Percentiles rank a stretch among this genome's conserved stretches.
Conservation (phyloP, 805 yeast genomes). For the Kodamaea leandrae region DNA sequence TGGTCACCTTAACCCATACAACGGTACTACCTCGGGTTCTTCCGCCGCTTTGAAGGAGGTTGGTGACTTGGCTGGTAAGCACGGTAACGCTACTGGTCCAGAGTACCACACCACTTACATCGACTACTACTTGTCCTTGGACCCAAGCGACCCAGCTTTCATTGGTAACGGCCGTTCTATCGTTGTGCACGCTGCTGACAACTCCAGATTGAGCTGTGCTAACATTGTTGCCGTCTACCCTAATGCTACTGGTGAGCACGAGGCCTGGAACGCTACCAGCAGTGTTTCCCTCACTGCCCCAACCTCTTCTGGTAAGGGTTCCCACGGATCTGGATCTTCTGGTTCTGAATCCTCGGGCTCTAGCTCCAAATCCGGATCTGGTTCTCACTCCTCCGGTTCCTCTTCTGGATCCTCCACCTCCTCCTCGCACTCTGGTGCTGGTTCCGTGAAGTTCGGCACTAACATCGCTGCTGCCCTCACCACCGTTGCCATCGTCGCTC, state of each 20-base stretch:
- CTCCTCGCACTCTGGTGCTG: slow-evolving; percentile 5
- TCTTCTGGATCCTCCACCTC: slow-evolving; percentile 4
- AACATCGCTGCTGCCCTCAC: slow-evolving; percentile 11
- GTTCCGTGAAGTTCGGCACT: slow-evolving; percentile 2
- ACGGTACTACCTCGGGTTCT: slow-evolving; percentile 25
- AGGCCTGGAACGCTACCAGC: slow-evolving; percentile 7
- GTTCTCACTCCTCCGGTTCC: slow-evolving; percentile 7
- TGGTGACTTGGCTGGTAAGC: slow-evolving; percentile 42
- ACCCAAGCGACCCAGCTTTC: slow-evolving; percentile 18
- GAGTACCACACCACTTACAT: slow-evolving; percentile 21
- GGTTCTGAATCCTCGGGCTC: slow-evolving; percentile 7
- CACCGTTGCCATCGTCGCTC: slow-evolving; percentile 14
- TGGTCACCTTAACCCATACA: slow-evolving; percentile 39
- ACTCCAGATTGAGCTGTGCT: slow-evolving; percentile 38
- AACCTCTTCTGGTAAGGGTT: slow-evolving; percentile 5
- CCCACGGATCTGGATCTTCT: slow-evolving; percentile 7
- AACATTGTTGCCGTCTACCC: slow-evolving; percentile 25
- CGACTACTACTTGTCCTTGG: slow-evolving; percentile 25
- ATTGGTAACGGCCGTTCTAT: slow-evolving; percentile 32
- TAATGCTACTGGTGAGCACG: slow-evolving; percentile 6
- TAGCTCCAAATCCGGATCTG: slow-evolving; percentile 8
- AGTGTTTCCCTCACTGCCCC: slow-evolving; percentile 9
- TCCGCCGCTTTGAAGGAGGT: slow-evolving; percentile 23
- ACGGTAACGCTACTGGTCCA: slow-evolving; percentile 34
- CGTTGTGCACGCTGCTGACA: slow-evolving; percentile 33